Percentiles rank a stretch among this genome's conserved stretches.
Conservation (phyloP, 441 rosid species). For the Pelargonium fulgidum region DNA sequence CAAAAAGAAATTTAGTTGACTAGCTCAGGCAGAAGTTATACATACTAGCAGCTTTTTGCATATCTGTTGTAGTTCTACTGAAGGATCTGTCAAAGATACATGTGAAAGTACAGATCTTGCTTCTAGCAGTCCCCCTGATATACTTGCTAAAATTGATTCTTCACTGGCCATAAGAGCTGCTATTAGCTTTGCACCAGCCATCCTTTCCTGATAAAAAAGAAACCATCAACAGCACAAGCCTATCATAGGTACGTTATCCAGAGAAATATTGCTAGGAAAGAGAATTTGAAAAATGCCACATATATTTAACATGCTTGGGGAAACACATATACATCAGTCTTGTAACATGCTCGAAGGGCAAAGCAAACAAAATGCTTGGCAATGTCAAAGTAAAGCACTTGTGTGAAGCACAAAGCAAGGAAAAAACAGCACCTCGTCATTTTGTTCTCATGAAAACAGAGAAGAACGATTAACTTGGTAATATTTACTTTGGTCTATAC, state of each 20-base stretch:
- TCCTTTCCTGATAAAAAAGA: constrained; percentile 54
- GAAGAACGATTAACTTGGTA: neutral
- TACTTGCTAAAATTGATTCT: constrained; percentile 54
- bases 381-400: neutral
- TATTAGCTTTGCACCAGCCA: constrained; percentile 79
- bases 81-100: constrained; percentile 50
- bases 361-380: neutral
- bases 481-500: neutral
- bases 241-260: neutral
- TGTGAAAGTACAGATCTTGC: constrained; percentile 58
- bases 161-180: constrained; percentile 84
- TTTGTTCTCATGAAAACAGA: neutral
- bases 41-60: constrained; percentile 62
- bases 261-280: neutral
- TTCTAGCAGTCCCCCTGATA: constrained; percentile 64
- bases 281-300: neutral
- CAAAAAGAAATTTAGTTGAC: neutral
- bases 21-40: constrained; percentile 33
- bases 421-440: neutral
- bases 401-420: neutral
- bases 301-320: neutral
- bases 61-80: constrained; percentile 43
- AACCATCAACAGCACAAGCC: neutral
- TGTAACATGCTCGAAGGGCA: neutral
- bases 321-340: neutral